phyloP scores from a whole-genome alignment of 345 rosid genomes.

The Populus pruinosa region DNA sequence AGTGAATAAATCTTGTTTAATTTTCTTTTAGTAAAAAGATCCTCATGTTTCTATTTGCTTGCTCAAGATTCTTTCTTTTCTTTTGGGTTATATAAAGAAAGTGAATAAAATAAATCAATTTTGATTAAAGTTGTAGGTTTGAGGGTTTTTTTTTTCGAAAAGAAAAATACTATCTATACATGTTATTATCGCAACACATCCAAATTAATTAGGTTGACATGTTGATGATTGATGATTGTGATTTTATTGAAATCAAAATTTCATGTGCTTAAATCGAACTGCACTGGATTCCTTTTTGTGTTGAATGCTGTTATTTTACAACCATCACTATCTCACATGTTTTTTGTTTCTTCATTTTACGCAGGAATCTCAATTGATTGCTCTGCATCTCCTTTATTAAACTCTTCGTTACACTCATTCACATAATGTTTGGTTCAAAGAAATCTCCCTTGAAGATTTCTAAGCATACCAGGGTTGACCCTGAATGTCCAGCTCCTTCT shows the following conservation, averaged over 20 bases:
- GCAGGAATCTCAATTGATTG: slow-evolving; percentile 29
- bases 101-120: no score
- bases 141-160: no score
- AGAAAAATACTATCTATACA: no score
- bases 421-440: slow-evolving; percentile 62
- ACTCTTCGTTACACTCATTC: slow-evolving; percentile 1
- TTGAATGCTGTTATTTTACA: not conserved
- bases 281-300: not conserved
- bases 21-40: not conserved
- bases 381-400: slow-evolving; percentile 13
- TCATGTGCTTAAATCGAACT: not conserved
- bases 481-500: slow-evolving; percentile 34
- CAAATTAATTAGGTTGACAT: no score
- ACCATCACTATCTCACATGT: slow-evolving; percentile 11
- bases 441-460: slow-evolving; percentile 59
- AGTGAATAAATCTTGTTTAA: not conserved
- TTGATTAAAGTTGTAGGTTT: no score
- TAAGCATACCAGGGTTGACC: slow-evolving; percentile 54
- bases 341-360: slow-evolving; percentile 17
- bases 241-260: not conserved
- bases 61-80: not conserved
- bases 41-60: not conserved
- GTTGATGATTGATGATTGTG: no score
- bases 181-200: no score
- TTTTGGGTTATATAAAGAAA: not conserved